Evolutionary conservation across 2,329 filamentous ascomycete genomes (phyloP).

Genomic region (Lasiodiplodia hormozganensis): DNA sequence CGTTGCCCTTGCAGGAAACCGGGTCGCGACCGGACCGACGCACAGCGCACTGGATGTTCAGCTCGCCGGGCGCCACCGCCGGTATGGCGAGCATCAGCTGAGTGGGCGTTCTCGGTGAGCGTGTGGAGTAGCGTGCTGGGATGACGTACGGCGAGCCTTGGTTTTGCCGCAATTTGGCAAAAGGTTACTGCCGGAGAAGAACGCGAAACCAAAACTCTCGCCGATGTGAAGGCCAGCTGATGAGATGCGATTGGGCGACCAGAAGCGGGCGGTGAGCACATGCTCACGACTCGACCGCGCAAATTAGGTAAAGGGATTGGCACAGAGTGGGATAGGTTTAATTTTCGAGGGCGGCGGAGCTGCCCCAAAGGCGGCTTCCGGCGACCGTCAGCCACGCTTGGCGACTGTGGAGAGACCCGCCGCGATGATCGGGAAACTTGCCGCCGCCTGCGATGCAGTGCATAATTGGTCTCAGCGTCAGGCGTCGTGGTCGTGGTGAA

Average conservation of each 20-base stretch:
- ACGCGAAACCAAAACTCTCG: background rate
- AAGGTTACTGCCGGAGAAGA: background rate
- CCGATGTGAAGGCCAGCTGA: background rate
- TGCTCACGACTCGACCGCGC: background rate
- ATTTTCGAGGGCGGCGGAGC: constrained; percentile 15
- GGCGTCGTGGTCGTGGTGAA: background rate
- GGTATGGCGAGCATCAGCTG: constrained; percentile 25
- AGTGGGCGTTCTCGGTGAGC: background rate
- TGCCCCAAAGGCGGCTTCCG: constrained; percentile 5
- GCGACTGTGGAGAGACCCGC: constrained; percentile 15
- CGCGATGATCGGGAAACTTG: constrained; percentile 23
- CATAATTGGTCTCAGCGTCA: too few relatives aligned
- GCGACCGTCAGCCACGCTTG: constrained; percentile 6
- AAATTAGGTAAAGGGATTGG: constrained; percentile 20
- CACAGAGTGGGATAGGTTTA: constrained; percentile 19
- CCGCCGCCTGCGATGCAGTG: background rate
- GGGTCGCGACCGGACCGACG: background rate
- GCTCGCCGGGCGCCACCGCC: constrained; percentile 14
- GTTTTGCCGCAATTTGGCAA: background rate
- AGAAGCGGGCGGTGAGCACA: background rate
- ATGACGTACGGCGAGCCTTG: background rate
- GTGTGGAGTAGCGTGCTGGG: background rate
- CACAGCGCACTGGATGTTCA: background rate
- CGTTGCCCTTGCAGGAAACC: background rate
- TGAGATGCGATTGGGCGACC: background rate